Evolutionary conservation across 2,329 filamentous ascomycete species (phyloP).

Genomic region (Fusarium oligoseptatum): DNA sequence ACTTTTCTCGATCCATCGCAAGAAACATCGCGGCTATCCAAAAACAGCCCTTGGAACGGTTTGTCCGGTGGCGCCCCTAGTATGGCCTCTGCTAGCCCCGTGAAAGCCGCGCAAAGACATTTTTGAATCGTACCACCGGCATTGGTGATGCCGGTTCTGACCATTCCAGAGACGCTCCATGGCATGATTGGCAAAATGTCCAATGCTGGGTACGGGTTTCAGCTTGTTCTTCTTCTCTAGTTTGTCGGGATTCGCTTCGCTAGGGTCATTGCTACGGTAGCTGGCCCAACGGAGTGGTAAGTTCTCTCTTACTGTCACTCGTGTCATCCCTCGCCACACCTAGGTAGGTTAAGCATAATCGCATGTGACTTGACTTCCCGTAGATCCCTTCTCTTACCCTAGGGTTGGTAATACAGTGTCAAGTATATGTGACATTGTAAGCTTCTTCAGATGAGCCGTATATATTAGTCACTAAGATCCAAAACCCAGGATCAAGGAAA

Average conservation of each 20-base stretch:
- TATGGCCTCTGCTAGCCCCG: slow-evolving; percentile 16
- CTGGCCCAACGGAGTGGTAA: background rate
- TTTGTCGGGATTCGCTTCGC: background rate
- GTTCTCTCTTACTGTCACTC: background rate
- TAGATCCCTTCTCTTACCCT: background rate
- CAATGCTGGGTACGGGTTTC: slow-evolving; percentile 2
- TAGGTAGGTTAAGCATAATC: slow-evolving; percentile 1
- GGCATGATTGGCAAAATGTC: slow-evolving; percentile 14
- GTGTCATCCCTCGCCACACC: background rate
- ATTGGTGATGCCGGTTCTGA: slow-evolving; percentile 28
- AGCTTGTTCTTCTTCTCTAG: background rate
- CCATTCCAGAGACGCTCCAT: slow-evolving; percentile 17
- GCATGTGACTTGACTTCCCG: slow-evolving; percentile 1
- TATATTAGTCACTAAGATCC: background rate
- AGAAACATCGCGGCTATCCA: background rate
- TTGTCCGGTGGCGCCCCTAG: slow-evolving; percentile 35
- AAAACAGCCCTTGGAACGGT: background rate
- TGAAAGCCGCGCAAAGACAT: slow-evolving; percentile 1
- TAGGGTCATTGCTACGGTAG: background rate
- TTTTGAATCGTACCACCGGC: slow-evolving; percentile 20
- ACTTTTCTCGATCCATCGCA: background rate
- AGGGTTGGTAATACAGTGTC: background rate
- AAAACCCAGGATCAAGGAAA: background rate
- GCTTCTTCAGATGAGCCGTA: background rate
- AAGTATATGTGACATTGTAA: background rate